Percentiles rank a stretch among this genome's conserved stretches.
Conservation (phyloP, 2,329 filamentous ascomycete genomes). For the Colletotrichum chlorophyti region DNA sequence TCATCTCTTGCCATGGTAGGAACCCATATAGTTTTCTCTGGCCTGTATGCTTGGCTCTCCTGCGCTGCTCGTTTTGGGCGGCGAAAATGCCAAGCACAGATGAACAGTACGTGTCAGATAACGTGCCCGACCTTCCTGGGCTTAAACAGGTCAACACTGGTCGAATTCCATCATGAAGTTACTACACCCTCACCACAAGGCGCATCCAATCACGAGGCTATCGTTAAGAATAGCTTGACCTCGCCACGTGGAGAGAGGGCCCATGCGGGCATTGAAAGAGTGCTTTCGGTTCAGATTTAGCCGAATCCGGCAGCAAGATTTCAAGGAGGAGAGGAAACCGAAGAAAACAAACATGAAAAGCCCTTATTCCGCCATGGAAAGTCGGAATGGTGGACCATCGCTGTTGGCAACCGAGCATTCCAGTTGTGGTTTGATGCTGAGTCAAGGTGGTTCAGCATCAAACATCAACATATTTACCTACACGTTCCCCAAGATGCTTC, state of each 20-base stretch:
- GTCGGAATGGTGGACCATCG: slow-evolving; percentile 18
- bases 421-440: not conserved
- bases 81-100: too few relatives aligned
- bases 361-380: not conserved
- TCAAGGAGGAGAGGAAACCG: too few relatives aligned
- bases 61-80: too few relatives aligned
- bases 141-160: too few relatives aligned
- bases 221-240: not conserved
- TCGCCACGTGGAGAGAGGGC: not conserved
- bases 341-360: slow-evolving; percentile 1
- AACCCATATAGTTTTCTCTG: too few relatives aligned
- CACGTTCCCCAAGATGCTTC: not conserved
- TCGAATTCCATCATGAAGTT: too few relatives aligned
- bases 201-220: too few relatives aligned
- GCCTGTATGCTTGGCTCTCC: too few relatives aligned
- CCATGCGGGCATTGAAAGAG: not conserved
- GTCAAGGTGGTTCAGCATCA: not conserved
- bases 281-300: not conserved
- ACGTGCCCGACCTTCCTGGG: too few relatives aligned
- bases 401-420: slow-evolving; percentile 19
- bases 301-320: not conserved
- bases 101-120: too few relatives aligned
- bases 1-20: too few relatives aligned
- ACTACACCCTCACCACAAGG: too few relatives aligned
- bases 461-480: not conserved